These are phyloP conservation scores for Mycoemilia scoparia DNA, from an alignment of 192 early-diverging fungal species.

Conservation along the genomic window DNA sequence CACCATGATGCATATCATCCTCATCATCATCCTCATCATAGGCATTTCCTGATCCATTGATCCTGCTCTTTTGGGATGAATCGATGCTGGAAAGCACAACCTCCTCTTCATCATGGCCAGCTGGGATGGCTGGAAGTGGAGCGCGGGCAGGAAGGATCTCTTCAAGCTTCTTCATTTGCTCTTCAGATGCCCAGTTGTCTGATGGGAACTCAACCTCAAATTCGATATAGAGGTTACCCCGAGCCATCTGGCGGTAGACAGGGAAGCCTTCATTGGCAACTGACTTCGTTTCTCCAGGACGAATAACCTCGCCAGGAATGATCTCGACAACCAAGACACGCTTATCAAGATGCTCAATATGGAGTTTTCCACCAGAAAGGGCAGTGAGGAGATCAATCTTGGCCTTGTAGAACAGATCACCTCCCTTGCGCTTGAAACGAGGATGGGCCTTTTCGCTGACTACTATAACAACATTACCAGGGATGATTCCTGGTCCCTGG, in stretches of 20 bases:
- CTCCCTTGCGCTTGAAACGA: slow-evolving; percentile 82
- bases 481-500: slow-evolving; percentile 78
- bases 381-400: slow-evolving; percentile 91
- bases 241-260: slow-evolving; percentile 66
- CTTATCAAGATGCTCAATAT: slow-evolving; percentile 86
- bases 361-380: slow-evolving; percentile 83
- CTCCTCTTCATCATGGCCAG: slow-evolving; percentile 57
- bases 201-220: slow-evolving; percentile 90
- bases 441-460: slow-evolving; percentile 87
- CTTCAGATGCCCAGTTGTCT: slow-evolving; percentile 55
- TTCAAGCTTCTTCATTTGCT: slow-evolving; percentile 58
- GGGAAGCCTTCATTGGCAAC: slow-evolving; percentile 93
- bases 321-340: slow-evolving; percentile 74
- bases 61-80: slow-evolving; percentile 42
- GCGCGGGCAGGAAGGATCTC: slow-evolving; percentile 61
- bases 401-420: slow-evolving; percentile 81
- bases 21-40: slow-evolving; percentile 32
- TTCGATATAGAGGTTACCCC: slow-evolving; percentile 82
- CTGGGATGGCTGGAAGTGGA: slow-evolving; percentile 26
- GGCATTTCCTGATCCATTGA: slow-evolving; percentile 25
- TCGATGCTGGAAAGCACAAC: slow-evolving; percentile 64
- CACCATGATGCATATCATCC: slow-evolving; percentile 43
- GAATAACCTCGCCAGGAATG: slow-evolving; percentile 86
- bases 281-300: slow-evolving; percentile 77
- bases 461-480: slow-evolving; percentile 97